Evolutionary conservation across 306 rosid genomes (phyloP).

Genomic region (Lathyrus tuberosus): DNA sequence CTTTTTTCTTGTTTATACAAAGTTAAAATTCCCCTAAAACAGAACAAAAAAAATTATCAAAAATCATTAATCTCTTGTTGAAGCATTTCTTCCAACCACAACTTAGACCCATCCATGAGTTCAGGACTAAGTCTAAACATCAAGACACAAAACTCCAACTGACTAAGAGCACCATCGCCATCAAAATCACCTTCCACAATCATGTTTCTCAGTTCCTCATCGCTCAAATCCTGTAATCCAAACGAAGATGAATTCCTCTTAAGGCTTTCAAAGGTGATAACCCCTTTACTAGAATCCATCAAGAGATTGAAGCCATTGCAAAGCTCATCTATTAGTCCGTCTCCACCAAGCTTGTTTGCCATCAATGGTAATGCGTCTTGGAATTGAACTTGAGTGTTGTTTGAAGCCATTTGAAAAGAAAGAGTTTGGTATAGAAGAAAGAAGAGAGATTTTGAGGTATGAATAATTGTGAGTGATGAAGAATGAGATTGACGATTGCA

Average conservation of each 20-base stretch:
- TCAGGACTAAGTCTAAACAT: slow-evolving; percentile 94
- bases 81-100: slow-evolving; percentile 66
- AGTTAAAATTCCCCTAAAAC: slow-evolving; percentile 26
- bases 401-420: slow-evolving; percentile 49
- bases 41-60: not conserved
- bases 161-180: slow-evolving; percentile 82
- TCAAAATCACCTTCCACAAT: slow-evolving; percentile 77
- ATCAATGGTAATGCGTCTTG: slow-evolving; percentile 70
- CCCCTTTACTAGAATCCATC: slow-evolving; percentile 59
- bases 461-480: not conserved
- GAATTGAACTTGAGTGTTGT: slow-evolving; percentile 52
- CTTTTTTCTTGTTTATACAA: slow-evolving; percentile 13
- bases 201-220: slow-evolving; percentile 73
- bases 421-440: not conserved
- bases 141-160: slow-evolving; percentile 85
- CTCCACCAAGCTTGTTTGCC: slow-evolving; percentile 87
- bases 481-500: slow-evolving; percentile 18
- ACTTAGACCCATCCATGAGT: slow-evolving; percentile 68
- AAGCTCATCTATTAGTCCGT: slow-evolving; percentile 71
- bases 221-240: slow-evolving; percentile 65
- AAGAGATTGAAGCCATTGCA: slow-evolving; percentile 72
- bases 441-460: not conserved
- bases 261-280: slow-evolving; percentile 79
- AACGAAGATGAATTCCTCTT: slow-evolving; percentile 68
- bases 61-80: slow-evolving; percentile 49